Evolutionary conservation across 2,329 filamentous ascomycete genomes (phyloP).

Genomic region (Colletotrichum endophyticum): DNA sequence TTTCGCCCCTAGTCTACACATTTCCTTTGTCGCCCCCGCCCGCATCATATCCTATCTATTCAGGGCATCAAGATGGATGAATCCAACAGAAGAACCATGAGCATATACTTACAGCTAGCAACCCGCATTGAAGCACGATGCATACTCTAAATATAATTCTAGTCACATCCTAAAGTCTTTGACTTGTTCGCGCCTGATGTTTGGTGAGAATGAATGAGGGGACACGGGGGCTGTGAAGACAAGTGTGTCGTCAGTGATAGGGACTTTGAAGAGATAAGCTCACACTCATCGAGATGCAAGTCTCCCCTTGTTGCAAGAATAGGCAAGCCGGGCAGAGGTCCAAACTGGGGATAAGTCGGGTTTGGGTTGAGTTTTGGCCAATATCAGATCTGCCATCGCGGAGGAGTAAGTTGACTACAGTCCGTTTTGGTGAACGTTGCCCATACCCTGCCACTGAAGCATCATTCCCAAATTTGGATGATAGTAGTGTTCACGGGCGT

Average conservation of each 20-base stretch:
- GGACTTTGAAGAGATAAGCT: neutral
- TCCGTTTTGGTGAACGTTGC: neutral
- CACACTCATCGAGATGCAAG: neutral
- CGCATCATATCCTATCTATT: neutral
- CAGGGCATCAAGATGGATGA: neutral
- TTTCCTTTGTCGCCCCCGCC: constrained; percentile 2
- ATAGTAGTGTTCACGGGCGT: neutral
- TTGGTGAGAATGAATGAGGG: neutral
- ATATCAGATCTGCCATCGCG: neutral
- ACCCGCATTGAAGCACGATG: neutral
- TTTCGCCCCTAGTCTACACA: neutral
- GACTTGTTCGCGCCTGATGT: neutral
- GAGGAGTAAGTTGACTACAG: neutral
- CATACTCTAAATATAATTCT: constrained; percentile 3
- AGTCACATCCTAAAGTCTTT: neutral
- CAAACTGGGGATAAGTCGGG: neutral
- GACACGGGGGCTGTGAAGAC: neutral
- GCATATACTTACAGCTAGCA: neutral
- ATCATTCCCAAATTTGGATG: neutral
- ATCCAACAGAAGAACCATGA: neutral
- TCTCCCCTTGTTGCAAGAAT: neutral
- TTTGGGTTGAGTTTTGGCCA: neutral
- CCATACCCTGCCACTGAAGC: neutral
- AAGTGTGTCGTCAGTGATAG: neutral
- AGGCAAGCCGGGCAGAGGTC: neutral